Base-by-base conservation (phyloP, 257 asterid species). In the Orobanche coerulescens region DNA sequence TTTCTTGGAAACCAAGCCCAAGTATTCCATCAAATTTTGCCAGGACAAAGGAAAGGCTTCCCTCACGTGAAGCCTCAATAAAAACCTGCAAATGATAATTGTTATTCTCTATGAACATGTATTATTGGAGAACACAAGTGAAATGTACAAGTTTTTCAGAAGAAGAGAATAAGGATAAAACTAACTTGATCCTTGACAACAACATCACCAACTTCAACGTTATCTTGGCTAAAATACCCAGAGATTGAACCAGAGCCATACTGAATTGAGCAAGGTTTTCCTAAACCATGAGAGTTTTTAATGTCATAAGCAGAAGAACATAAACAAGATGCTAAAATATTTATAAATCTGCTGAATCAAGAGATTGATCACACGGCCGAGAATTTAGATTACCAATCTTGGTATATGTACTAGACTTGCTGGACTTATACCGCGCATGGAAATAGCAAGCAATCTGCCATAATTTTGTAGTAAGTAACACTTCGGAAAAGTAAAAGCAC, bases 1-100 rank as follows among this genome's bases (percentile, higher is more conserved):
- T 86, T 75, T 92, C 96, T 75, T 82, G 95, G 83, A 92, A 88
- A 44, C 95, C 98, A 40, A 92, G 98, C 48, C 98, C 98, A 20
- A 92, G 78, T 53, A 92, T 79, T 46, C 98, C 98, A 73, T 92
- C 98, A 68, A 92, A 92, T 72, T 86, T 86, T 20, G 83, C 85
- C 14, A 92, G 19, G 64, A 84, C 67, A 75, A 92, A 92, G 58
- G 93, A 58, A 34, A 88, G 84, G 71, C 94, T 81, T 69, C 88
- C 93, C 79, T 92, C 98, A 36, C 64, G 51, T n/a, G 93, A 82
- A 28, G 94, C 78, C 71, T 92, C 98, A 44, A 92, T 86, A 49
- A 92, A 92, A 53, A 73, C 87, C 98, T 92, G 79, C 34, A 70
- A 44, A 39, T 25, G 6, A 55, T 30, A 15, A 58, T 4, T 13